Base-by-base conservation (phyloP, 140 eudicot species). In the Anethum foeniculum region DNA sequence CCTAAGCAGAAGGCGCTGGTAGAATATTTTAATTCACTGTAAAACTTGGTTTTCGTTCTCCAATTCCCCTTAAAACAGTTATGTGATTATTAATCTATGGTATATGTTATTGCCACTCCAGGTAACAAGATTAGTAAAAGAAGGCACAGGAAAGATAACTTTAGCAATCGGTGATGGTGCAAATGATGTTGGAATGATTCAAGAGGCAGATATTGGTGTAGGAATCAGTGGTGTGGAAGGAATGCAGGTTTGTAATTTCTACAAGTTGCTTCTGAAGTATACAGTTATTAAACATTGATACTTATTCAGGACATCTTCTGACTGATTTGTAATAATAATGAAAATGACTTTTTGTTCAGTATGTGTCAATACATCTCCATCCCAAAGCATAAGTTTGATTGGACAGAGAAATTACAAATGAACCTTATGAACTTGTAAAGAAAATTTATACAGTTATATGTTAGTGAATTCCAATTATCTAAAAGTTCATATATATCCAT, bases 181-280 rank as follows among this genome's bases (percentile, higher is more conserved):
- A 80, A 95, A 95, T 88, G 99, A 95, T 78, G 99, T 95, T 58
- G 99, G 99, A 75, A 95, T 94, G 99, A 94, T 94, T 88, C 99
- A 94, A 86, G 99, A 94, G 89, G 97, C 99, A 6, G 99, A 94
- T 77, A 92, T 94, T 62, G 99, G 99, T 44, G 97, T 94, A 75
- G 99, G 97, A 84, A 94, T 94, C n/a, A 95, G 99, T 81, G 99
- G 99, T 39, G 91, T 87, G 48, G 99, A 95, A 89, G 99, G 99
- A 85, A 95, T 95, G 99, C 99, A 93, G 98, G 98, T 93, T 60
- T 30, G 90, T 89, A 68, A 64, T 36, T 51, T 49, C 77, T 78
- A 36, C 62, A 73, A 36, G 71, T 36, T 81, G 25, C 32, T 39
- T 23, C 60, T 28, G 43, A 16, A n/a, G 43, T 47, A 28, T 28